Evolutionary conservation across 768 basidiomycete species (phyloP).

Genomic region (Leccinum truebloodii): DNA sequence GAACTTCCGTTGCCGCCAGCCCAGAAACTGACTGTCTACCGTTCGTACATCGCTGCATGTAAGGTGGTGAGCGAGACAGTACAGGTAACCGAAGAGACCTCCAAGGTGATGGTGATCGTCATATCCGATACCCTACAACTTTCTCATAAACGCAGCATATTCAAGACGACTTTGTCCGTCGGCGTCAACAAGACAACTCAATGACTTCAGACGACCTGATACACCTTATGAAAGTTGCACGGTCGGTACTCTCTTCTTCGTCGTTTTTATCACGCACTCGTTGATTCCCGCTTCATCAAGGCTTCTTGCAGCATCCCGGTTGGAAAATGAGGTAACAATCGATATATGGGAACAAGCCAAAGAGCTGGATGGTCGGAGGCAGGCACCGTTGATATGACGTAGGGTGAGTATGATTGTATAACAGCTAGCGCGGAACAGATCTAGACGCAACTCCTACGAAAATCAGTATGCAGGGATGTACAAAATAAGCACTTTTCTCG

Average conservation of each 20-base stretch:
- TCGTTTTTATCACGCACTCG: neutral
- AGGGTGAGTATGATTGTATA: slow-evolving; percentile 9
- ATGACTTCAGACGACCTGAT: slow-evolving; percentile 63
- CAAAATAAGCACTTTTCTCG: slow-evolving; percentile 2
- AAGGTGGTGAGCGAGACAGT: slow-evolving; percentile 49
- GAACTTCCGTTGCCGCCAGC: slow-evolving; percentile 46
- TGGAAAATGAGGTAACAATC: slow-evolving; percentile 54
- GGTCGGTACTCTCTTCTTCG: slow-evolving; percentile 42
- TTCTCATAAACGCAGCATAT: slow-evolving; percentile 52
- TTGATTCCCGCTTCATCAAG: slow-evolving; percentile 37
- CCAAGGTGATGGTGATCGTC: slow-evolving; percentile 47
- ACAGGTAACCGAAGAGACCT: slow-evolving; percentile 51
- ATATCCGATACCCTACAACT: neutral
- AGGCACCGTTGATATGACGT: slow-evolving; percentile 11
- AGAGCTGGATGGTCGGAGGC: slow-evolving; percentile 52
- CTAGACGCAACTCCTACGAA: slow-evolving; percentile 1
- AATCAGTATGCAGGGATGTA: slow-evolving; percentile 1
- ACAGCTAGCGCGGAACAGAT: neutral
- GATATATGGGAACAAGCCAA: slow-evolving; percentile 68
- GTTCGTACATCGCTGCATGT: slow-evolving; percentile 61
- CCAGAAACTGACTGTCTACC: slow-evolving; percentile 54
- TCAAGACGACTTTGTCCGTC: slow-evolving; percentile 69
- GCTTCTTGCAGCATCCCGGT: slow-evolving; percentile 60
- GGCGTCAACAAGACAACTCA: slow-evolving; percentile 39
- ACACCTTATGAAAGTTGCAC: slow-evolving; percentile 65